Base-by-base conservation (phyloP, 2,329 filamentous ascomycete genomes). In the Pseudogymnoascus sp. region DNA sequence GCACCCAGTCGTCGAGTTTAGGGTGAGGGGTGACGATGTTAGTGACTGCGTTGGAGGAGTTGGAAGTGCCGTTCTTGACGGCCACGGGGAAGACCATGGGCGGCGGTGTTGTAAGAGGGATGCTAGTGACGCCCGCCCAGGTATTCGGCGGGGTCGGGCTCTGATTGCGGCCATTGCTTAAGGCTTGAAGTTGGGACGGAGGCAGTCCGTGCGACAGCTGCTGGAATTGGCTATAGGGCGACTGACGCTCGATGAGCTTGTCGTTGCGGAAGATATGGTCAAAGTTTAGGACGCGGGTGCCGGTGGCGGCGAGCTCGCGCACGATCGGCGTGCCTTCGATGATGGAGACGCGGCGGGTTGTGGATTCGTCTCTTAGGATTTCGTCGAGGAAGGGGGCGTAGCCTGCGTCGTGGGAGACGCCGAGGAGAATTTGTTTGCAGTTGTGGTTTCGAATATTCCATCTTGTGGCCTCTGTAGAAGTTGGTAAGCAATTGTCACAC, bases 401-500 rank as follows among this genome's bases (percentile, higher is more conserved):
- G 6, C 79, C 78, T 25, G 81, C 75, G 67, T 87, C 83, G 66
- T 86, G 83, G 1, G 82, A 85, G 58, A 86, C 77, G 50, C 84
- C 85, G 35, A 87, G 74, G 34, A 86, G 71, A 57, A 87, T 76
- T 65, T 84, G 79, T 67, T 79, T 82, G 75, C 84, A 87, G 68
- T 84, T 85, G 64, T 77, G 72, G 63, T 86, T 85, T 65, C 77
- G 75, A 54, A 87, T 72, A 69, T 87, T 78, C 78, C 82, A 86
- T 54, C 75, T 74, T 7, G 81, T 75, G 58, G 63, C 65, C 67
- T 72, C 70, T 71, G 63, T 14, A 41, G 25, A 22, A 18, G 61
- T 69, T 54, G 66, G 67, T 61, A 50, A 37, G 30, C 6, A 20
- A 28, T 20, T 50, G 28, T 54, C 47, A 54, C 47, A 54, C 47